phyloP scores from a whole-genome alignment of 495 filamentous ascomycete genomes.

The Tetracladium marchalianum region DNA sequence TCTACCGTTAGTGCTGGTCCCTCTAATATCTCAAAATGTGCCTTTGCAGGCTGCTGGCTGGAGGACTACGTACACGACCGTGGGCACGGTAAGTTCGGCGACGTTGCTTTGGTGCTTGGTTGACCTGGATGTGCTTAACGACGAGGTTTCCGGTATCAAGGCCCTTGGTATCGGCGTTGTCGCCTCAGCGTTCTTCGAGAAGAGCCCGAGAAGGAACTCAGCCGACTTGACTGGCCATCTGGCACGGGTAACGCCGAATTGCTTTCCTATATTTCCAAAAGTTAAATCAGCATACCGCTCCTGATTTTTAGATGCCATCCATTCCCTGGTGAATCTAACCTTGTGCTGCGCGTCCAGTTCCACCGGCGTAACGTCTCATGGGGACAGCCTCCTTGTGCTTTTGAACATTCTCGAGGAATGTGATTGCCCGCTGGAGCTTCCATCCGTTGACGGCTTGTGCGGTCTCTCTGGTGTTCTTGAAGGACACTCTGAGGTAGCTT shows the following conservation, averaged over 20 bases:
- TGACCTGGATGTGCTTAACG: constrained; percentile 99
- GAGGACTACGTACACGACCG: constrained; percentile 82
- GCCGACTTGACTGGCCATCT: constrained; percentile 99
- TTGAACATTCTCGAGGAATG: constrained; percentile 93
- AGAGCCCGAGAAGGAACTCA: constrained; percentile 90
- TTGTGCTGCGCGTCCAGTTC: constrained; percentile 88
- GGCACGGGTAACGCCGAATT: constrained; percentile 91
- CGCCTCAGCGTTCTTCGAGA: constrained; percentile 99
- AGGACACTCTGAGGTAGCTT: constrained; percentile 95
- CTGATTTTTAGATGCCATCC: background rate
- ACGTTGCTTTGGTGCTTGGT: constrained; percentile 98
- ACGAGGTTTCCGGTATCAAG: constrained; percentile 94
- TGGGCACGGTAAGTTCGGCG: constrained; percentile 98
- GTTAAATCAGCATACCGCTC: background rate
- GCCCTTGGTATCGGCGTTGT: constrained; percentile 98
- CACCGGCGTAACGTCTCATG: constrained; percentile 90
- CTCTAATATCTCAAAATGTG: background rate
- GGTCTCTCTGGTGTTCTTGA: constrained; percentile 97
- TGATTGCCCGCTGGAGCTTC: constrained; percentile 90
- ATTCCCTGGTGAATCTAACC: constrained; percentile 52
- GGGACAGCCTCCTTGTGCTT: constrained; percentile 93
- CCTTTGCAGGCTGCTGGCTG: background rate
- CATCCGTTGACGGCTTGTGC: constrained; percentile 98
- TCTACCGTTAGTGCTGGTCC: background rate
- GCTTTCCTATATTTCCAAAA: constrained; percentile 62